Conservation (phyloP, 768 basidiomycete species). For the Psilocybe tampanensis region DNA sequence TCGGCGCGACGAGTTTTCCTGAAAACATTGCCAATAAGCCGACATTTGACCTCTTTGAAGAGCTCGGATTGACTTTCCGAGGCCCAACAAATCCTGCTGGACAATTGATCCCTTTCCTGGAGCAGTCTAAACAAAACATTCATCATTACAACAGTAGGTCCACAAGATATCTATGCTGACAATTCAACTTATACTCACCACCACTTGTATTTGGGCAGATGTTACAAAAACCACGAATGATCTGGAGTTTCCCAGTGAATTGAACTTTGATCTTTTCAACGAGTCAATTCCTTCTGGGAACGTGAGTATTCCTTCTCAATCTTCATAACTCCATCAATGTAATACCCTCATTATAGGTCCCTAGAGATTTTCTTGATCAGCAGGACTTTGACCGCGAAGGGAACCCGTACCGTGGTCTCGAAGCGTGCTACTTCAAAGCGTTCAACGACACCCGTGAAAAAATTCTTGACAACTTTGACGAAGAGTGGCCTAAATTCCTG, state of each 20-base stretch:
- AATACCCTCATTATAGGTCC: constrained; percentile 2
- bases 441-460: constrained; percentile 10
- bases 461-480: constrained; percentile 12
- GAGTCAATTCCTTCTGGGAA: too few relatives aligned
- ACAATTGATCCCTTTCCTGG: constrained; percentile 18
- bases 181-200: background rate
- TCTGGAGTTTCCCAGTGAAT: too few relatives aligned
- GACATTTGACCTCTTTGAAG: constrained; percentile 30
- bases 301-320: background rate
- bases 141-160: constrained; percentile 16
- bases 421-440: constrained; percentile 14
- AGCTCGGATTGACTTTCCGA: constrained; percentile 4
- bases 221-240: too few relatives aligned
- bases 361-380: constrained; percentile 6
- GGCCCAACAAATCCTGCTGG: background rate
- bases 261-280: too few relatives aligned
- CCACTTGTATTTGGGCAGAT: too few relatives aligned
- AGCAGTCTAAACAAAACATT: constrained; percentile 17
- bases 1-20: constrained; percentile 38
- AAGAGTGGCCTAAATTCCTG: constrained; percentile 26
- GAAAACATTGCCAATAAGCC: constrained; percentile 29
- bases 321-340: background rate
- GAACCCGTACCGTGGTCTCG: constrained; percentile 9
- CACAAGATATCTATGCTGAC: background rate
- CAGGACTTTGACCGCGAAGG: constrained; percentile 1